Percentiles rank a stretch among this genome's conserved stretches.
Conservation (phyloP, 2,329 filamentous ascomycete species). For the Cordyceps militaris region DNA sequence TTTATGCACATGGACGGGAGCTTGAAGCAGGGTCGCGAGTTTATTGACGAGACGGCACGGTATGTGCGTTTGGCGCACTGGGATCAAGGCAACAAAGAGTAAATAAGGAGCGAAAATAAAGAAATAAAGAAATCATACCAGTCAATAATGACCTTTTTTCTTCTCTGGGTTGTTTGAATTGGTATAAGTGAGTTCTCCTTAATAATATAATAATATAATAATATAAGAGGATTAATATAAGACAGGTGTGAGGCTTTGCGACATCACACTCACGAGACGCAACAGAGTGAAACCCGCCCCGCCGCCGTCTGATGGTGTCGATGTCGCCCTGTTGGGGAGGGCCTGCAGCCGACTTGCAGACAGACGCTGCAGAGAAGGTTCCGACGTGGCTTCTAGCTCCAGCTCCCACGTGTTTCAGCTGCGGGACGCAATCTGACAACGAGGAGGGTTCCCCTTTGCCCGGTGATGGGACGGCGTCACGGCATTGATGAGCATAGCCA, state of each 20-base stretch:
- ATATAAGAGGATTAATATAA: too few species aligned
- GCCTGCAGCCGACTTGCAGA: too few species aligned
- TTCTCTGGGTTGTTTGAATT: not conserved
- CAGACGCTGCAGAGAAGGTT: not conserved
- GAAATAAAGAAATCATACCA: not conserved
- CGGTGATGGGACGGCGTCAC: not conserved
- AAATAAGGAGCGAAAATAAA: not conserved
- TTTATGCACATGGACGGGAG: constrained; percentile 42
- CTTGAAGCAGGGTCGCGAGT: constrained; percentile 29
- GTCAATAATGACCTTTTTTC: not conserved
- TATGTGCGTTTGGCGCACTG: constrained; percentile 25
- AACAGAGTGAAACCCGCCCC: constrained; percentile 2
- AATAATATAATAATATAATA: too few species aligned
- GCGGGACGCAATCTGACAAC: not conserved
- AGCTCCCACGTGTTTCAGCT: not conserved
- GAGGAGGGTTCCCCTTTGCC: not conserved
- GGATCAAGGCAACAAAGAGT: not conserved
- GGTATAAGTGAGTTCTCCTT: not conserved
- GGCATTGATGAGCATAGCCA: not conserved
- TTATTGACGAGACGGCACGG: constrained; percentile 26
- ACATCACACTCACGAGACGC: not conserved
- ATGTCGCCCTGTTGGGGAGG: not conserved
- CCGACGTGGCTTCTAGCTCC: not conserved
- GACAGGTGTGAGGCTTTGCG: too few species aligned
- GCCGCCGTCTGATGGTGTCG: not conserved